Evolutionary conservation across 768 basidiomycete genomes (phyloP), one percentile per base, ranked within the genome.

Genomic region (Naganishia randhawae): DNA sequence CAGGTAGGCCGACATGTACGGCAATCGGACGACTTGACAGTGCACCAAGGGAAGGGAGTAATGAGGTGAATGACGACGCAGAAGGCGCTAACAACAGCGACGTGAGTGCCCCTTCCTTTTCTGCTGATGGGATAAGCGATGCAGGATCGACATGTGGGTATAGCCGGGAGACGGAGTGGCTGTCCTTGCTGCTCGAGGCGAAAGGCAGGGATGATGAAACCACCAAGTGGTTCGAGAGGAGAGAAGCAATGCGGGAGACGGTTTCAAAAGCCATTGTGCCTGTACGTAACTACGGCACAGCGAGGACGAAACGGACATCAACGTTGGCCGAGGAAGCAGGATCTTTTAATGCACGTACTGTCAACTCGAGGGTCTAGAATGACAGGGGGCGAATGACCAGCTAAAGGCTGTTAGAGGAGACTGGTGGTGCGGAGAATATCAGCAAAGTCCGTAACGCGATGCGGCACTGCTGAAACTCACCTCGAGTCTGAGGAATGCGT

Each of bases 41-140:
- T 3, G 48, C 22, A 9, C 65, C 57, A 25, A 74, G 70, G 25
- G 71, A 67, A 6, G 73, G 73, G 17, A 74, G 50, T 37, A 74
- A 66, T 9, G 64, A 65, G 9, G 66, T 39, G 67, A 62, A 62
- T 9, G 67, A 68, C 29, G 54, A 61, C 3, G 57, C 48, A 13
- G 67, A 50, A 32, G 64, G 71, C 1, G 67, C 55, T 17, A 73
- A 66, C 35, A 72, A 39, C 39, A 72, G 48, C 13, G 71, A 66
- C 29, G 69, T 74, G 42, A 71, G 62, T 9, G 41, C 29, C 25
- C 25, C 45, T 42, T 51, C 37, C 42, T 50, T 41, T 16, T 29
- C 33, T 8, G 33, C 4, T 17, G 67, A 50, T 22, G 55, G 42
- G 48, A 70, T 29, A 0, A 70, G 37, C 22, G 48, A 51, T 10